Percentiles rank a stretch among this genome's conserved stretches.
phyloP scores from a whole-genome alignment of 2,329 filamentous ascomycete genomes.

The Colletotrichum simmondsii region DNA sequence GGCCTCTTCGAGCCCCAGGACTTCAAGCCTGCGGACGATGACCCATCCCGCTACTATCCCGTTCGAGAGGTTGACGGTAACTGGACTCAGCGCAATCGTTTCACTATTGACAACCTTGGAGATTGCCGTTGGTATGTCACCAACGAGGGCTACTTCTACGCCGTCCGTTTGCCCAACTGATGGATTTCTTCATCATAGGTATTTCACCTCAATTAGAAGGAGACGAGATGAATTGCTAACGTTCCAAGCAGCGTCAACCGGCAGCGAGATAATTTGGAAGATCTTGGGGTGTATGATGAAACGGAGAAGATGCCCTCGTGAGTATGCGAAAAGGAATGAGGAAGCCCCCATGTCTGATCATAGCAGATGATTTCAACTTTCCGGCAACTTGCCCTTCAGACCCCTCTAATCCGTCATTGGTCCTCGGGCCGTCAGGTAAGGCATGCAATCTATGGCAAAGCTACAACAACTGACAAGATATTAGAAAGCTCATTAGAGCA shows the following conservation, averaged over 20 bases:
- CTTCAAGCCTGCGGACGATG: constrained; percentile 71
- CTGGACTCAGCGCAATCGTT: constrained; percentile 69
- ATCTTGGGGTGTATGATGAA: not conserved
- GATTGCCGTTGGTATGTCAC: constrained; percentile 69
- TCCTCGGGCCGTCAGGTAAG: not conserved
- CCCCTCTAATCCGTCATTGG: not conserved
- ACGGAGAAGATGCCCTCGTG: not conserved
- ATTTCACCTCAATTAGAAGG: not conserved
- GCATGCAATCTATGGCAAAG: not conserved
- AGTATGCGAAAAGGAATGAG: not conserved
- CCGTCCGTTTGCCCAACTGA: constrained; percentile 61
- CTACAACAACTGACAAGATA: not conserved
- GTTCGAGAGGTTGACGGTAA: constrained; percentile 69
- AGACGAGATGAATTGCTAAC: not conserved
- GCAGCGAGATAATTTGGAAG: not conserved
- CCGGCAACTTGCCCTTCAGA: not conserved
- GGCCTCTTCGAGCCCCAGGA: constrained; percentile 68
- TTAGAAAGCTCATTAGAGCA: not conserved
- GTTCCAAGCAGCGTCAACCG: not conserved
- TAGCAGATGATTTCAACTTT: not conserved
- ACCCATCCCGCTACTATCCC: constrained; percentile 70
- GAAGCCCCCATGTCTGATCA: not conserved
- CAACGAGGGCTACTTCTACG: constrained; percentile 69
- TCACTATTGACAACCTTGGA: constrained; percentile 68
- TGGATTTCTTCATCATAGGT: not conserved